These are phyloP conservation scores for Elongisporangium prolatum DNA, from an alignment of 352 stramenopile genomes.

Conservation along the genomic window DNA sequence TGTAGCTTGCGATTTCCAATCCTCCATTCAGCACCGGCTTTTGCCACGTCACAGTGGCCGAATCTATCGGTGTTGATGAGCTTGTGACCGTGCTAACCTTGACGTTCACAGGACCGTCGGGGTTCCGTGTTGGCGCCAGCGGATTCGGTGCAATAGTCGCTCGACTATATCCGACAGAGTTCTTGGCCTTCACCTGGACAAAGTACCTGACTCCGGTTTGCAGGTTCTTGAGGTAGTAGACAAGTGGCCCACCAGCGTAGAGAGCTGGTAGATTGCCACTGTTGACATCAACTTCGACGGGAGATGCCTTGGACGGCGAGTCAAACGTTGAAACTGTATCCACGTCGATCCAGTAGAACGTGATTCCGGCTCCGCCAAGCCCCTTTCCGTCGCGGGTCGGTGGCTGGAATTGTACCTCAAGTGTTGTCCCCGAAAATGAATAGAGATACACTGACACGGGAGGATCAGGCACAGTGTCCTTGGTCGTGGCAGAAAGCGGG, in stretches of 20 bases:
- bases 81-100: conserved; percentile 49
- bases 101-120: conserved; percentile 45
- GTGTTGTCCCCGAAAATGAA: conserved; percentile 45
- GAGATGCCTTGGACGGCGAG: conserved; percentile 38
- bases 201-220: conserved; percentile 77
- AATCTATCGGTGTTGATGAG: conserved; percentile 41
- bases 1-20: conserved; percentile 64
- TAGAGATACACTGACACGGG: conserved; percentile 53
- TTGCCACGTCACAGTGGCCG: conserved; percentile 68
- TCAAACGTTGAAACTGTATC: conserved; percentile 75
- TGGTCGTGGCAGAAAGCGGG: conserved; percentile 57
- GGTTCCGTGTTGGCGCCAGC: conserved; percentile 44
- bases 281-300: conserved; percentile 26
- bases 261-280: conserved; percentile 35
- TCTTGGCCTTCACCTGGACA: conserved; percentile 78
- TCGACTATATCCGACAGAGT: conserved; percentile 59
- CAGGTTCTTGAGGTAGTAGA: conserved; percentile 73
- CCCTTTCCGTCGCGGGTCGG: conserved; percentile 62
- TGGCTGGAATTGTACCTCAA: conserved; percentile 78
- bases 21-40: conserved; percentile 53
- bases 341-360: conserved; percentile 58
- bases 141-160: conserved; percentile 55
- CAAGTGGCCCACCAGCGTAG: conserved; percentile 48
- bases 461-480: conserved; percentile 79
- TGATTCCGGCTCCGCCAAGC: conserved; percentile 33